Conservation (phyloP, 495 filamentous ascomycete genomes). For the Xylaria acuta region DNA sequence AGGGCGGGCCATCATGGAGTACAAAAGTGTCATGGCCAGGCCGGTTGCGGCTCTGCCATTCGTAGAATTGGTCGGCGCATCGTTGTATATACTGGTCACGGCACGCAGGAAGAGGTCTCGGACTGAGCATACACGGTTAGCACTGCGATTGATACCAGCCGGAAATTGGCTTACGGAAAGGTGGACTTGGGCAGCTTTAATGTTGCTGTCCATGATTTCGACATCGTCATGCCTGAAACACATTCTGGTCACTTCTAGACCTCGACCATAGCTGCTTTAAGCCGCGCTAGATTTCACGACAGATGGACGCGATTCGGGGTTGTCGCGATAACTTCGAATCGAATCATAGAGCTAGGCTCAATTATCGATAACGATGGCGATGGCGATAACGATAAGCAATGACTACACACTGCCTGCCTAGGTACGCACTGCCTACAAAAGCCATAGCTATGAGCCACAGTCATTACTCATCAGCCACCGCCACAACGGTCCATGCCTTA, state of each 20-base stretch:
- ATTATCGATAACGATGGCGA: slow-evolving; percentile 18
- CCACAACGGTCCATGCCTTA: neutral
- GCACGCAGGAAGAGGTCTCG: slow-evolving; percentile 53
- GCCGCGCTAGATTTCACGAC: neutral
- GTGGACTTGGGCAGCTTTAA: slow-evolving; percentile 56
- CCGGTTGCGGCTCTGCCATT: slow-evolving; percentile 74
- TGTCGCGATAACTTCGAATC: slow-evolving; percentile 12
- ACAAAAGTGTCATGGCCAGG: slow-evolving; percentile 69
- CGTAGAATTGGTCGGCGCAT: slow-evolving; percentile 88
- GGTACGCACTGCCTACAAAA: neutral
- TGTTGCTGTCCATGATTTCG: slow-evolving; percentile 56
- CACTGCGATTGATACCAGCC: slow-evolving; percentile 9
- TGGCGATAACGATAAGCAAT: neutral
- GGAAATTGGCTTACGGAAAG: slow-evolving; percentile 50
- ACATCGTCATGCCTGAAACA: slow-evolving; percentile 46
- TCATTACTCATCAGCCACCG: neutral
- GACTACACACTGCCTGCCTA: neutral
- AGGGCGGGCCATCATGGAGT: slow-evolving; percentile 95
- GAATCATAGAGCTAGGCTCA: neutral
- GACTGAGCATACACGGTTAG: slow-evolving; percentile 41
- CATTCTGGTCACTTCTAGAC: slow-evolving; percentile 22
- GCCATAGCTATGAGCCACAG: neutral
- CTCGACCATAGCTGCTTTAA: neutral
- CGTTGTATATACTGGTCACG: slow-evolving; percentile 68
- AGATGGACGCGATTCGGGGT: neutral